These are phyloP conservation scores for Candida wancherniae DNA, from an alignment of 805 yeast species.

Conservation along the genomic window DNA sequence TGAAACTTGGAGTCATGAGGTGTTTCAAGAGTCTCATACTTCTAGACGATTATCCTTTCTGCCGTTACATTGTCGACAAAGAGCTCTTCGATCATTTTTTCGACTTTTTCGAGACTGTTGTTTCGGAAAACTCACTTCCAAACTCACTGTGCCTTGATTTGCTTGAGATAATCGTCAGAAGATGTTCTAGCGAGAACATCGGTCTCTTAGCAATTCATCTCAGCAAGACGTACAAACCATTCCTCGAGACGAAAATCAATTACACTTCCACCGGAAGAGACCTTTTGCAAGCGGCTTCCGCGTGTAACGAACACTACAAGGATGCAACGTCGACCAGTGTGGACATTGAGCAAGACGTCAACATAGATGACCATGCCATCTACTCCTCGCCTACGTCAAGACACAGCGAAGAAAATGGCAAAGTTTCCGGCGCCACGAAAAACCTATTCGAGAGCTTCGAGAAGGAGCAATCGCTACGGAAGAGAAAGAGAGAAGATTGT, in stretches of 20 bases:
- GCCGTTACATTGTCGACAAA: conserved; percentile 51
- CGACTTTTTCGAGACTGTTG: conserved; percentile 43
- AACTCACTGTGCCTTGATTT: conserved; percentile 75
- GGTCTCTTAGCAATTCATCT: conserved; percentile 27
- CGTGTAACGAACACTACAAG: conserved; percentile 6
- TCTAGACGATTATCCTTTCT: conserved; percentile 59
- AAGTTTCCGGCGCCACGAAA: background rate
- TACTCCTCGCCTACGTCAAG: conserved; percentile 27
- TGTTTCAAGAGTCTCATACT: conserved; percentile 60
- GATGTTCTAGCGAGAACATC: conserved; percentile 23
- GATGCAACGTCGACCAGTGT: conserved; percentile 16
- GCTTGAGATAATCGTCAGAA: conserved; percentile 39
- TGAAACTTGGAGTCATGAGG: conserved; percentile 64
- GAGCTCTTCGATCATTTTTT: conserved; percentile 49
- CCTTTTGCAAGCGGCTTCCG: conserved; percentile 6
- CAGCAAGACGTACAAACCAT: conserved; percentile 25
- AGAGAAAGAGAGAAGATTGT: conserved; percentile 18
- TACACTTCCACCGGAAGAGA: conserved; percentile 26
- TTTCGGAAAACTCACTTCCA: conserved; percentile 54
- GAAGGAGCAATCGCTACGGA: conserved; percentile 5
- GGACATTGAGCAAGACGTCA: conserved; percentile 15
- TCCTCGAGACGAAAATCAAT: conserved; percentile 20
- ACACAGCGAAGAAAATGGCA: conserved; percentile 14
- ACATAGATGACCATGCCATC: conserved; percentile 13
- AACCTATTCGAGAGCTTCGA: conserved; percentile 3